phyloP scores from a whole-genome alignment of 352 stramenopile genomes.

The Plasmopara viticola region DNA sequence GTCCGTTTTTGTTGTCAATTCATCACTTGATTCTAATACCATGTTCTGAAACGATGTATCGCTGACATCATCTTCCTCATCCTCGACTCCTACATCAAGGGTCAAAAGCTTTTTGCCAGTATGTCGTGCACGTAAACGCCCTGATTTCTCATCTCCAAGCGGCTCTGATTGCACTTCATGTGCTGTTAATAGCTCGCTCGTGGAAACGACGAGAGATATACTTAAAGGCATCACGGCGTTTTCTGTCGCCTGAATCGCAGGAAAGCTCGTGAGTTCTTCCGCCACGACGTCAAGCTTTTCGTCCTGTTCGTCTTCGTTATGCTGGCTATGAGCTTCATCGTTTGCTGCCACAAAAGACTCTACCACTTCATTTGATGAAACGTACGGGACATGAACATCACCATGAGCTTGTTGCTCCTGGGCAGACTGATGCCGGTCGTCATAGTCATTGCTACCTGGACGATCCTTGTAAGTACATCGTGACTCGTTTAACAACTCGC shows the following conservation, averaged over 20 bases:
- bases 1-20: neutral
- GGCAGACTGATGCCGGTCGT: constrained; percentile 4
- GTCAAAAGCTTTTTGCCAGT: constrained; percentile 11
- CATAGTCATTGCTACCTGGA: constrained; percentile 7
- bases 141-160: constrained; percentile 3
- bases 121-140: constrained; percentile 1
- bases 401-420: constrained; percentile 21
- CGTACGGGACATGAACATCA: constrained; percentile 19
- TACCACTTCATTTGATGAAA: constrained; percentile 1
- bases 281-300: constrained; percentile 2
- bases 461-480: constrained; percentile 10
- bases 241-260: constrained; percentile 16
- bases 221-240: constrained; percentile 3
- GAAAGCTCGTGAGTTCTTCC: constrained; percentile 17
- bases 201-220: neutral
- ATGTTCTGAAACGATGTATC: constrained; percentile 3
- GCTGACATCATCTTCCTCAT: constrained; percentile 9
- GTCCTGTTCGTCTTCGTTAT: neutral
- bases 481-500: constrained; percentile 6
- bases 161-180: neutral
- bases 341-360: neutral
- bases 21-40: neutral
- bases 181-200: neutral
- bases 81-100: constrained; percentile 13
- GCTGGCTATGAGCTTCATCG: neutral